A percentile compares a stretch with the other conserved stretches of the same genome.
phyloP scores from a whole-genome alignment of 2,329 filamentous ascomycete genomes.

The Cordyceps tenuipes region DNA sequence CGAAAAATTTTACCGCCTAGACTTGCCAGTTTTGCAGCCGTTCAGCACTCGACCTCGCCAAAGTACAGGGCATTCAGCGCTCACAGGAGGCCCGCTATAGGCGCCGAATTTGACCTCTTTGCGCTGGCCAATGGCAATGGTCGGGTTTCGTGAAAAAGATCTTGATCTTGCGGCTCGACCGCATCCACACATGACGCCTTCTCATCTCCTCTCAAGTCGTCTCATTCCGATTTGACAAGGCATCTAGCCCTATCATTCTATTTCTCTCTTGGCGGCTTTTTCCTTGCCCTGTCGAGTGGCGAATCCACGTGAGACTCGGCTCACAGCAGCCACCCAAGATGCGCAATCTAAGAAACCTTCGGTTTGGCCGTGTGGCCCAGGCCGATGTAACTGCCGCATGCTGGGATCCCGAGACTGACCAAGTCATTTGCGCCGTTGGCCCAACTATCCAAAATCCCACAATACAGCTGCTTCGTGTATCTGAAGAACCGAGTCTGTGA shows the following conservation, averaged over 20 bases:
- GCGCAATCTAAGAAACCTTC: constrained; percentile 80
- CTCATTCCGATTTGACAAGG: background rate
- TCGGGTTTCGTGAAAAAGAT: background rate
- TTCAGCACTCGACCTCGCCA: background rate
- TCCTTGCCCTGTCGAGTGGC: background rate
- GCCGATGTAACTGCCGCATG: constrained; percentile 64
- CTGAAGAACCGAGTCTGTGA: constrained; percentile 37
- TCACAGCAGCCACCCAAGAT: constrained; percentile 38
- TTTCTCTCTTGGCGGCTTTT: background rate
- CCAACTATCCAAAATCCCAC: constrained; percentile 60
- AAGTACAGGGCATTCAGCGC: background rate
- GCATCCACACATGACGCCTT: constrained; percentile 3
- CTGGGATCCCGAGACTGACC: constrained; percentile 76
- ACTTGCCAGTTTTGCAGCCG: background rate
- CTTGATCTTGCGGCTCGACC: background rate
- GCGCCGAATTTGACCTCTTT: background rate
- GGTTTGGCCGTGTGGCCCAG: constrained; percentile 57
- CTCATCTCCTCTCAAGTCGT: background rate
- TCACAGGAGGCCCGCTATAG: background rate
- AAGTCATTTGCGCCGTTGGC: constrained; percentile 75
- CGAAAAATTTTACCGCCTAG: constrained; percentile 3
- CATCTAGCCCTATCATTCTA: background rate
- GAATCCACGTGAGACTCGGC: background rate
- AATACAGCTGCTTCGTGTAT: constrained; percentile 61
- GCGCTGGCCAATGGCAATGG: background rate